These are phyloP conservation scores for Penicillium cataractarum DNA, from an alignment of 495 filamentous ascomycete species.

Conservation along the genomic window DNA sequence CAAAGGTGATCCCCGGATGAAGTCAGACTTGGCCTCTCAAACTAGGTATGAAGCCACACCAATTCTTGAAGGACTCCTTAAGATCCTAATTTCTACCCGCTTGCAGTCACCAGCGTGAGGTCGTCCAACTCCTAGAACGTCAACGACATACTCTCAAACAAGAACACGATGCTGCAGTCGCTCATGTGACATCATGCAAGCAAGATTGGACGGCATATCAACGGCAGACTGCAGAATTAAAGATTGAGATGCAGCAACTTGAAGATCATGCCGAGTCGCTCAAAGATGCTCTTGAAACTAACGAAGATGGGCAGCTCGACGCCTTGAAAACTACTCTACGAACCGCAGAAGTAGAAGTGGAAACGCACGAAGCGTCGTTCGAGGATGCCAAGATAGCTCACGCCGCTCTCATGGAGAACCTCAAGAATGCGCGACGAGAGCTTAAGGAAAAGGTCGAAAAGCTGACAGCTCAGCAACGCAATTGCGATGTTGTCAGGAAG, in stretches of 20 bases:
- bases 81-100: neutral
- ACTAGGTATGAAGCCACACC: slow-evolving; percentile 48
- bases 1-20: slow-evolving; percentile 67
- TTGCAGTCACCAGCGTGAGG: slow-evolving; percentile 47
- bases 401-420: slow-evolving; percentile 44
- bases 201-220: slow-evolving; percentile 48
- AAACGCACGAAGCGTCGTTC: slow-evolving; percentile 48
- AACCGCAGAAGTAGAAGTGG: slow-evolving; percentile 55
- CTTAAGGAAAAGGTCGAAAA: slow-evolving; percentile 46
- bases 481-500: slow-evolving; percentile 58
- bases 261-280: slow-evolving; percentile 61
- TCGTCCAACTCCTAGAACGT: slow-evolving; percentile 44
- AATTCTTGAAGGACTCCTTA: neutral
- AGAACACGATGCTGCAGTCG: slow-evolving; percentile 33
- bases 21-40: slow-evolving; percentile 73
- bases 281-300: slow-evolving; percentile 61
- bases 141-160: slow-evolving; percentile 44
- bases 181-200: slow-evolving; percentile 38
- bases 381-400: slow-evolving; percentile 55
- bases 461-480: slow-evolving; percentile 43
- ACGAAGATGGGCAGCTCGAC: slow-evolving; percentile 65
- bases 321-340: slow-evolving; percentile 55
- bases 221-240: slow-evolving; percentile 50
- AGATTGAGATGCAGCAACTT: slow-evolving; percentile 58
- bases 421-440: slow-evolving; percentile 45